A percentile compares a stretch with the other conserved stretches of the same genome.
phyloP scores from a whole-genome alignment of 148 eudicot species.

The Cornus kousa region DNA sequence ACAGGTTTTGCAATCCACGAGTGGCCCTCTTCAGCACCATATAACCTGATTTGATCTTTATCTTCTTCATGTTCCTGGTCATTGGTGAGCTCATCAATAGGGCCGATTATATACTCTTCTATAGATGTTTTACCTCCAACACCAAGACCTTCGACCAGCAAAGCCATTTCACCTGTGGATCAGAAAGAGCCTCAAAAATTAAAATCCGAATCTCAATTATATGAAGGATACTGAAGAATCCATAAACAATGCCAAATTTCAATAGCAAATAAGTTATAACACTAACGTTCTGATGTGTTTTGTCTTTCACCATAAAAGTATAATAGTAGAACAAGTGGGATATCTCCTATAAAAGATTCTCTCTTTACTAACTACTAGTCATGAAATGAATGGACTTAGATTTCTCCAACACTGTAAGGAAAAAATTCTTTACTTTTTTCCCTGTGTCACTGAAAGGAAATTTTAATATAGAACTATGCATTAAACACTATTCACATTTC shows the following conservation, averaged over 20 bases:
- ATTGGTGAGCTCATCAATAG: slow-evolving; percentile 35
- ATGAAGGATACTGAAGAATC: not conserved
- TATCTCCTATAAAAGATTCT: not conserved
- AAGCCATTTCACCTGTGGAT: slow-evolving; percentile 73
- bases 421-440: no score
- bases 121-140: slow-evolving; percentile 64
- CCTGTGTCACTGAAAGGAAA: no score
- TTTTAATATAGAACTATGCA: no score
- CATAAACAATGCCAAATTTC: not conserved
- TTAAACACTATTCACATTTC: no score
- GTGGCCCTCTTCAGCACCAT: slow-evolving; percentile 74
- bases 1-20: slow-evolving; percentile 88
- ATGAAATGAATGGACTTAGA: no score
- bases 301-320: not conserved
- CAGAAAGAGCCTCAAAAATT: not conserved
- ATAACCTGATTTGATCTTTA: slow-evolving; percentile 67
- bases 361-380: no score
- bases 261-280: not conserved
- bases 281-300: no score
- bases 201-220: not conserved
- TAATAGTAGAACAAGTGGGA: not conserved
- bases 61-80: slow-evolving; percentile 52
- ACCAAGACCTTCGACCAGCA: slow-evolving; percentile 80
- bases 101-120: slow-evolving; percentile 73
- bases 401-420: no score